Percentiles rank a stretch among this genome's conserved stretches.
phyloP scores from a whole-genome alignment of 441 rosid genomes.

The Biscutella auriculata region DNA sequence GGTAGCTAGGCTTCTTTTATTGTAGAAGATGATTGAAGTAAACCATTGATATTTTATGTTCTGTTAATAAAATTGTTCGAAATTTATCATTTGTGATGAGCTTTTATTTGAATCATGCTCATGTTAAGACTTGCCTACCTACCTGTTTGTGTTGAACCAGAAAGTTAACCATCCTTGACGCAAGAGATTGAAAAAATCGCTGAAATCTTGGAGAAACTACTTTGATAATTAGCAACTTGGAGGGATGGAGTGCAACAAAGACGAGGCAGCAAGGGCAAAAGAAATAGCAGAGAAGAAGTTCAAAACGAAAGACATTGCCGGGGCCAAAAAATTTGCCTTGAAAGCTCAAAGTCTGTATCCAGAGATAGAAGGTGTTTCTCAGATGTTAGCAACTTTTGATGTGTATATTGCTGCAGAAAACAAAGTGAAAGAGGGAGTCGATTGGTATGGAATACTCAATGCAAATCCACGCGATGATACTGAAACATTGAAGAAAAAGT shows the following conservation, averaged over 20 bases:
- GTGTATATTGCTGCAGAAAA: slow-evolving; percentile 42
- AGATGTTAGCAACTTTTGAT: slow-evolving; percentile 44
- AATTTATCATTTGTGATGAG: background rate
- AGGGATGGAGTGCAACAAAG: slow-evolving; percentile 57
- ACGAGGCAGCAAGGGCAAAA: slow-evolving; percentile 56
- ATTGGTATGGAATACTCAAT: slow-evolving; percentile 50
- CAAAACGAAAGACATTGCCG: slow-evolving; percentile 32
- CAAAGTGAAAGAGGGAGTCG: slow-evolving; percentile 30
- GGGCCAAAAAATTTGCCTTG: slow-evolving; percentile 52
- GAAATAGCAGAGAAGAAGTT: slow-evolving; percentile 59
- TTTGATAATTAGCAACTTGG: background rate
- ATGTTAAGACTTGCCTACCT: background rate
- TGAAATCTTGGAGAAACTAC: background rate
- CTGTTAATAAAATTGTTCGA: background rate
- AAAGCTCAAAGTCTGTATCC: slow-evolving; percentile 58
- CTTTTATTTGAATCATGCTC: background rate
- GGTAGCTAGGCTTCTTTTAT: background rate
- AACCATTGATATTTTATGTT: background rate
- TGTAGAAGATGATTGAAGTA: background rate
- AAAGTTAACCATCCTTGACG: background rate
- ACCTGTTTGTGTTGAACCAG: background rate
- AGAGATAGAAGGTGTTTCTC: slow-evolving; percentile 44
- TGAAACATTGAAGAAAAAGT: slow-evolving; percentile 43
- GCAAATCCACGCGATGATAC: slow-evolving; percentile 40
- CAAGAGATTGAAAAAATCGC: background rate